Evolutionary conservation across 2,329 filamentous ascomycete species (phyloP), one percentile per base, ranked within the genome.

Genomic region (Exophiala sp.): DNA sequence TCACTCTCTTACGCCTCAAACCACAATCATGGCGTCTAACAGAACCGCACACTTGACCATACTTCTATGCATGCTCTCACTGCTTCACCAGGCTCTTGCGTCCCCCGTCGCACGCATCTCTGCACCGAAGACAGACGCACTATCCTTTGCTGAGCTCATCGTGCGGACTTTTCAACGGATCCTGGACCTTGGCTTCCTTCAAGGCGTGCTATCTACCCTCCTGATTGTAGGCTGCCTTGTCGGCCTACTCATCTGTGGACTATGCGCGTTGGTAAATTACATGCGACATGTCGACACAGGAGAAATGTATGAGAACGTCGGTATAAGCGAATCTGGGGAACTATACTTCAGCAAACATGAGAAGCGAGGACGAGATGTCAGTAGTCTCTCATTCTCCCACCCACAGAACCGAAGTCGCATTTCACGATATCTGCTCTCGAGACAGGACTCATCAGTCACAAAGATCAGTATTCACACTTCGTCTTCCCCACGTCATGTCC

Each of bases 61-160:
- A 16, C 43, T 52, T 11, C 33, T 55, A 29, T 16, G 45, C 32
- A 21, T 40, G 6, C 20, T 44, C 21, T 18, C 43, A 20, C 39
- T 34, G 12, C 29, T 24, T 21, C 52, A 38, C 3, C 34, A 9
- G 40, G 49, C 33, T 18, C 44, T 57, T 14, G 36, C 54, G 14
- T 35, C 39, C 1, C 54, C 54, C n/a, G 48, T 57, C 3, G 44
- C 54, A 41, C 45, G 46, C 40, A 51, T 57, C 7, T 38, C 47
- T 24, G 9, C 42, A 8, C 54, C 51, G 1, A 54, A 57, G 3
- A 18, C 49, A 6, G 57, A 51, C 11, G 32, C 46, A 11, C 45
- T 60, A 12, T 57, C 57, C n/a, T 54, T 60, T 33, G 12, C 52
- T 40, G 57, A 60, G 43, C 45, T 60, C 21, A 38, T 46, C 2